Base-by-base conservation (phyloP, 768 basidiomycete genomes). In the Pleurotus giganteus region DNA sequence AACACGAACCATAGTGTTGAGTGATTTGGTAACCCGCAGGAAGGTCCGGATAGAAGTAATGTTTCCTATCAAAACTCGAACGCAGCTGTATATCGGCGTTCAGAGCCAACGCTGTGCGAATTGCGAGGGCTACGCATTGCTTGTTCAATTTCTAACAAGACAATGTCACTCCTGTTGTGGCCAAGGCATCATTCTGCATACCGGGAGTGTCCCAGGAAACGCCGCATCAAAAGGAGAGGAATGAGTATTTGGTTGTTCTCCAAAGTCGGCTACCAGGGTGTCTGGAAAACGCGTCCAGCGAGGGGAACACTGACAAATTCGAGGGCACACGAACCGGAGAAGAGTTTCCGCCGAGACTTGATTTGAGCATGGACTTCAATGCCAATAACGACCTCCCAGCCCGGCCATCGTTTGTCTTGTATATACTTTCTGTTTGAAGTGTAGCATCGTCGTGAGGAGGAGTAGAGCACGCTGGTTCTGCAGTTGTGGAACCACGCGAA, bases 21-120 rank as follows among this genome's bases (percentile, higher is more conserved):
- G 95, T 99, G 58, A 99, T 96, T 71, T 99, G 97, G 69, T 94
- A 98, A 0, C 96, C 96, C 3, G 88, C 79, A 0, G 97, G 94
- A 31, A 97, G 79, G 69, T 98, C 97, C 4, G 91, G 81, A 65
- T 99, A 98, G 69, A 98, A 98, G 67, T 99, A 99, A 67, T 98
- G 97, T 66, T 99, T 99, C 60, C 97, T 78, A 69, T 98, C 97
- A 62, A 98, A 98, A 0, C 90, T 80, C 0, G 93, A 96, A 17
- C 79, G 76, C 0, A 60, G 59, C 59, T 90, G 90, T 47, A 96
- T 76, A 4, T 78, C 59, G 11, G 84, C 75, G 29, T 80, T 70
- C 21, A 98, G 76, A 4, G 94, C 94, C 1, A 94, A 63, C 0
- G 94, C 91, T 0, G 93, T 86, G 6, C 90, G 79, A 0, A 94